Percentiles rank a stretch among this genome's conserved stretches.
phyloP scores from a whole-genome alignment of 1,284 basidiomycete species.

The Leccinum subatratum region DNA sequence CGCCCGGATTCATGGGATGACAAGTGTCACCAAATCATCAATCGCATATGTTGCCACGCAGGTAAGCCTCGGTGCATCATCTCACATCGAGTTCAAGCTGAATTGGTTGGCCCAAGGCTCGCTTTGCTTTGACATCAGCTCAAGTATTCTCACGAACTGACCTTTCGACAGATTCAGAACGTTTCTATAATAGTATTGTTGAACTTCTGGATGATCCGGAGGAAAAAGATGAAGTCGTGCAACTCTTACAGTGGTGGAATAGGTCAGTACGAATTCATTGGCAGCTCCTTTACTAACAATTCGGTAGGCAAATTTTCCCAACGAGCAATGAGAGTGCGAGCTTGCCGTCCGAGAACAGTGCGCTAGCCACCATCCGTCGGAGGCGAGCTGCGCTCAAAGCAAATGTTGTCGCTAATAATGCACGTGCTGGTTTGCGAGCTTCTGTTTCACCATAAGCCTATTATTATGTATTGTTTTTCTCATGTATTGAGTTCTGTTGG shows the following conservation, averaged over 20 bases:
- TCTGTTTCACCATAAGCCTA: too few species aligned
- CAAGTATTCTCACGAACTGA: too few species aligned
- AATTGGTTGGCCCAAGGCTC: background rate
- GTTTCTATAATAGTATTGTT: too few species aligned
- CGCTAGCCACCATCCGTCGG: background rate
- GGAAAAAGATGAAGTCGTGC: background rate
- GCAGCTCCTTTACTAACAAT: background rate
- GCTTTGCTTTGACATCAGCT: background rate
- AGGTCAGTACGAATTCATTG: background rate
- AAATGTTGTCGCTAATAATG: background rate
- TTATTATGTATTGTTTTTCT: too few species aligned
- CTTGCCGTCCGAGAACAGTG: background rate
- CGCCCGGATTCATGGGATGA: too few species aligned
- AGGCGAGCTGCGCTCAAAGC: background rate
- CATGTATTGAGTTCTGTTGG: too few species aligned
- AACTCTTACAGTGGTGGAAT: background rate
- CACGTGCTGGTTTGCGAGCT: too few species aligned
- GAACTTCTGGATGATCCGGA: too few species aligned
- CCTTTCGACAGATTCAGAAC: too few species aligned
- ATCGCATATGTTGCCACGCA: background rate
- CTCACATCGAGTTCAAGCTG: background rate
- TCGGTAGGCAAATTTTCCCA: background rate
- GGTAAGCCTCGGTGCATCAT: background rate
- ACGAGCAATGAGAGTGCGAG: background rate
- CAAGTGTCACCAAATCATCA: too few species aligned